These are phyloP conservation scores for Sugiyamaella boreocaroliniensis DNA, from an alignment of 805 yeast species.

Conservation along the genomic window DNA sequence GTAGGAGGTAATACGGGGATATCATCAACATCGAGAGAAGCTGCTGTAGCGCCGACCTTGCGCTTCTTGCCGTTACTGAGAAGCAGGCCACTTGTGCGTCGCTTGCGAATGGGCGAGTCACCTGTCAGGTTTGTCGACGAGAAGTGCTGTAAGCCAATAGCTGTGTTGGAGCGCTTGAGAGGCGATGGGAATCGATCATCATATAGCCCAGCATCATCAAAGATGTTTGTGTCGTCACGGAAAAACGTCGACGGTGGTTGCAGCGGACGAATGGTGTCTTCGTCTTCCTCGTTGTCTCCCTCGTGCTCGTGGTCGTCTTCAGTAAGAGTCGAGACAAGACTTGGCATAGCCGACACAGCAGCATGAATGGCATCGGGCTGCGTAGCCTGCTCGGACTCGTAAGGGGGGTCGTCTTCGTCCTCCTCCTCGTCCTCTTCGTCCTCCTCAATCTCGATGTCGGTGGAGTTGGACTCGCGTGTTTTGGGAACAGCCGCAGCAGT, in stretches of 20 bases:
- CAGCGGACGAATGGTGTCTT: not conserved
- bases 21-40: conserved; percentile 11
- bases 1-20: conserved; percentile 15
- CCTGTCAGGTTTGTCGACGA: conserved; percentile 14
- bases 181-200: conserved; percentile 9
- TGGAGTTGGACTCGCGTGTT: conserved; percentile 12
- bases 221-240: not conserved
- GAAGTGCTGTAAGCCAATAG: conserved; percentile 23
- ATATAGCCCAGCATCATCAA: conserved; percentile 2
- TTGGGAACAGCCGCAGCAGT: not conserved
- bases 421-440: conserved; percentile 3
- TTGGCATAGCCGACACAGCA: not conserved
- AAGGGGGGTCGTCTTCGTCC: not conserved
- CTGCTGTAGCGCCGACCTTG: not conserved
- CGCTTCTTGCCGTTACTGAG: conserved; percentile 1
- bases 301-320: conserved; percentile 1
- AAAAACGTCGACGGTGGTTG: not conserved
- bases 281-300: not conserved
- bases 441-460: conserved; percentile 15
- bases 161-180: conserved; percentile 21
- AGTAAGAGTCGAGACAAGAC: not conserved
- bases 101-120: conserved; percentile 13
- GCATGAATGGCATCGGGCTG: not conserved
- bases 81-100: conserved; percentile 6
- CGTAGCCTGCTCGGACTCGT: not conserved